Percentiles rank a stretch among this genome's conserved stretches.
phyloP scores from a whole-genome alignment of 441 rosid genomes.

The Daphne laureola region DNA sequence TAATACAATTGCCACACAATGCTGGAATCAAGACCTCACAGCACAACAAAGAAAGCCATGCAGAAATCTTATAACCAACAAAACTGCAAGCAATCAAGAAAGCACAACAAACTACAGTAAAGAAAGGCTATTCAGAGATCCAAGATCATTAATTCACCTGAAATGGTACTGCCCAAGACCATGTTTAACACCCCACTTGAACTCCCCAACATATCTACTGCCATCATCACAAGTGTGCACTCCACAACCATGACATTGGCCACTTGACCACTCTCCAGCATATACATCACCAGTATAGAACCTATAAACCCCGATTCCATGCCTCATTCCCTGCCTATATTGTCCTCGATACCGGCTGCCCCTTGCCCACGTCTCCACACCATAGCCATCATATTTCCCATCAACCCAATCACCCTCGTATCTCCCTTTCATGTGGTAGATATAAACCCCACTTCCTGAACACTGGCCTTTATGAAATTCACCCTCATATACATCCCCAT shows the following conservation, averaged over 20 bases:
- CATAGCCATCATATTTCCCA: conserved; percentile 59
- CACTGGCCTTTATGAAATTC: conserved; percentile 52
- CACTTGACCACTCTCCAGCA: conserved; percentile 65
- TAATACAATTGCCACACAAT: no score
- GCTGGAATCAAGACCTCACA: no score
- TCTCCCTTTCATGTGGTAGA: conserved; percentile 42
- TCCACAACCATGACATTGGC: conserved; percentile 60
- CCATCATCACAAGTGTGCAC: conserved; percentile 51
- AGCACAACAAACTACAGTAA: background rate
- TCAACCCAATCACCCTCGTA: conserved; percentile 68
- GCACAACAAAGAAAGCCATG: no score
- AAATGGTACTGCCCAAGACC: conserved; percentile 56
- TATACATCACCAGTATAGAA: conserved; percentile 51
- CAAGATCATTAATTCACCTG: conserved; percentile 27
- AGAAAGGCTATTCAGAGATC: background rate
- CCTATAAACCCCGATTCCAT: conserved; percentile 52
- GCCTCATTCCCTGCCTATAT: conserved; percentile 54
- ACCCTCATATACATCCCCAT: conserved; percentile 54
- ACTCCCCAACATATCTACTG: conserved; percentile 51
- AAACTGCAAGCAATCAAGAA: no score
- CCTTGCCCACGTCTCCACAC: conserved; percentile 64
- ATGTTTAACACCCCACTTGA: conserved; percentile 57
- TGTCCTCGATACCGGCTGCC: conserved; percentile 64
- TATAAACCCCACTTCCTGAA: conserved; percentile 60
- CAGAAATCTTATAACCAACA: no score